Base-by-base conservation (phyloP, 2,329 filamentous ascomycete species). In the Neocatenulostroma microsporum region DNA sequence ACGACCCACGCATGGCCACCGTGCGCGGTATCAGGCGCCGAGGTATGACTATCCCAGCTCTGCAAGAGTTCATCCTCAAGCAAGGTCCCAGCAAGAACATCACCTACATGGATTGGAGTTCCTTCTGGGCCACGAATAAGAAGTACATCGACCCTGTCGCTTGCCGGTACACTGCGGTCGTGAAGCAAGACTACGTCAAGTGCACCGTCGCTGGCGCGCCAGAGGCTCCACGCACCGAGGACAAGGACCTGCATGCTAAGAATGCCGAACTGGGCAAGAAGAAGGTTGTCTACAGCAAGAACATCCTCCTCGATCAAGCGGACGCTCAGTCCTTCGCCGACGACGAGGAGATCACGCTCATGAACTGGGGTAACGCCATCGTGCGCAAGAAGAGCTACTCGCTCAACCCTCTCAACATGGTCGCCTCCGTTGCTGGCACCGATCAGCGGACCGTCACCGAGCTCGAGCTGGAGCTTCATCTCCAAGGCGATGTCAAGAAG, bases 351-450 rank as follows among this genome's bases (percentile, higher is more conserved):
- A 84, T 96, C 53, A 95, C 89, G 0, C 72, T 95, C 27, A 95
- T 95, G 89, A 83, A 83, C 61, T 96, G 89, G 89, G 91, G 89
- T 51, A 93, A 94, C 55, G 85, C 83, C 10, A 76, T 87, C 48
- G 82, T 91, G 17, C 76, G 79, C 37, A 76, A 78, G 41, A 76
- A 85, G 44, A 46, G 47, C 13, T 58, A 76, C 67, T 62, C 70
- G 45, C 51, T 66, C 55, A 76, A 63, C 49, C 66, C 66, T 5
- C 56, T 69, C 41, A 55, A 53, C 51, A 37, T 57, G 51, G 65
- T 68, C 46, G 69, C 74, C 31, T 66, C 67, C 21, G 61, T 67
- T 39, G 46, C 50, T 18, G 42, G 37, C 23, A 62, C 66, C 20
- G 69, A 69, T 35, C 68, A 75, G 34, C 63, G 64, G 42, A 62